phyloP scores from a whole-genome alignment of 352 stramenopile species.

The Hyaloperonospora brassicae region DNA sequence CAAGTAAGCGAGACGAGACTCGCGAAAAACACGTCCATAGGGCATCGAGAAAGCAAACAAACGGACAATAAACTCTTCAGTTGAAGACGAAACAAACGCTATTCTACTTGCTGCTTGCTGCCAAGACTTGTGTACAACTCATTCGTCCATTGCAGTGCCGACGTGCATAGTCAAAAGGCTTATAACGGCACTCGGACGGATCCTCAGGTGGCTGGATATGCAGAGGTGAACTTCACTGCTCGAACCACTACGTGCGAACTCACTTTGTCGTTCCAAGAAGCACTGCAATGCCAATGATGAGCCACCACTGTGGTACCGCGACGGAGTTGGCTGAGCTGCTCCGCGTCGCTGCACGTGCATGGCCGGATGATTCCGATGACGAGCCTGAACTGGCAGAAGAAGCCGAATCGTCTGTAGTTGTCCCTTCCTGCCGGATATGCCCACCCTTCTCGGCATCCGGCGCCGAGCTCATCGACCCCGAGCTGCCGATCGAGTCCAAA shows the following conservation, averaged over 20 bases:
- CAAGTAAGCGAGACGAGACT: too few relatives aligned
- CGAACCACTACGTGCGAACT: neutral
- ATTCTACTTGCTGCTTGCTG: too few relatives aligned
- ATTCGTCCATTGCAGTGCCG: too few relatives aligned
- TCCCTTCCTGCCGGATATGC: slow-evolving; percentile 10
- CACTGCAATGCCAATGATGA: slow-evolving; percentile 13
- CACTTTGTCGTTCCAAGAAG: slow-evolving; percentile 8
- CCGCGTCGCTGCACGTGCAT: slow-evolving; percentile 8
- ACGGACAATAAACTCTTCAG: too few relatives aligned
- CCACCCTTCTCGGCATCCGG: slow-evolving; percentile 3
- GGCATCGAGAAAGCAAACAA: too few relatives aligned
- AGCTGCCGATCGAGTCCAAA: slow-evolving; percentile 8
- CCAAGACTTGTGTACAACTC: too few relatives aligned
- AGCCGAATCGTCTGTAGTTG: slow-evolving; percentile 1
- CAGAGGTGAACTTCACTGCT: neutral
- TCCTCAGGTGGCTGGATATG: too few relatives aligned
- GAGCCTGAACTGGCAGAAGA: slow-evolving; percentile 13
- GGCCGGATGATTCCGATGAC: slow-evolving; percentile 1
- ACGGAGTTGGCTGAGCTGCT: slow-evolving; percentile 12
- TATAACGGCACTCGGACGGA: too few relatives aligned
- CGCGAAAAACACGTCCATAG: too few relatives aligned
- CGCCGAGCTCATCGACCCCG: neutral
- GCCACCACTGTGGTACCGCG: slow-evolving; percentile 10
- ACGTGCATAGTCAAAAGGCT: too few relatives aligned
- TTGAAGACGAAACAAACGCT: too few relatives aligned